A percentile compares a stretch with the other conserved stretches of the same genome.
Conservation (phyloP, 345 rosid species). For the Salix koriyanagi region DNA sequence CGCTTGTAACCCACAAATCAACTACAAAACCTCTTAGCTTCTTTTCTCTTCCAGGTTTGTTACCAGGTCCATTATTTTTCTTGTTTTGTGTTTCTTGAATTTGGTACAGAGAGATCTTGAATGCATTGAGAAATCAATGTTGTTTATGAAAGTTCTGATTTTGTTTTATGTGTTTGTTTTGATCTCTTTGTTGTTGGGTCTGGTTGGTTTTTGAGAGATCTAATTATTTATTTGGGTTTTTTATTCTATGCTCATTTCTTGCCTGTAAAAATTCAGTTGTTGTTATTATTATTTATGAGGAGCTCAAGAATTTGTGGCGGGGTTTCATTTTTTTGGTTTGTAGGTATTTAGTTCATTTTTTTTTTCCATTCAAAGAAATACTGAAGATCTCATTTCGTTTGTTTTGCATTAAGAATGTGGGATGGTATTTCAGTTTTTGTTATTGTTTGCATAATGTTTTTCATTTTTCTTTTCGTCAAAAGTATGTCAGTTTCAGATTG, state of each 20-base stretch:
- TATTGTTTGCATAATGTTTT: not conserved
- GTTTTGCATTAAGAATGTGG: not conserved
- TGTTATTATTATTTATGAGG: too few species aligned
- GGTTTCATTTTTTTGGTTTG: not conserved
- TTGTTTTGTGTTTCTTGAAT: not conserved
- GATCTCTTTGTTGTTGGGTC: not conserved
- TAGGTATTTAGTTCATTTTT: not conserved
- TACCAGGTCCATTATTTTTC: not conserved
- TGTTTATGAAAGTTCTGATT: not conserved
- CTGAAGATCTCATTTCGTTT: not conserved
- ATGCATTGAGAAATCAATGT: not conserved
- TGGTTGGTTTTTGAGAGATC: conserved; percentile 3
- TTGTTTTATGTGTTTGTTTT: not conserved
- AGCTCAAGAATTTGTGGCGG: not conserved
- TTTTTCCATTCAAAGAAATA: not conserved
- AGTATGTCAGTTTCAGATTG: not conserved
- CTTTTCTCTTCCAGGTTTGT: not conserved
- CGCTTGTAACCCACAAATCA: not conserved
- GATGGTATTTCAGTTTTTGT: not conserved
- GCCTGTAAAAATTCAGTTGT: not conserved
- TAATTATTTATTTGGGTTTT: not conserved
- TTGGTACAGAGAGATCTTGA: not conserved
- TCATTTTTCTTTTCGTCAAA: not conserved
- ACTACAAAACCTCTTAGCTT: not conserved
- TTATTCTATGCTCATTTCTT: not conserved